Conservation (phyloP, 306 rosid species). For the Quercus parvula region DNA sequence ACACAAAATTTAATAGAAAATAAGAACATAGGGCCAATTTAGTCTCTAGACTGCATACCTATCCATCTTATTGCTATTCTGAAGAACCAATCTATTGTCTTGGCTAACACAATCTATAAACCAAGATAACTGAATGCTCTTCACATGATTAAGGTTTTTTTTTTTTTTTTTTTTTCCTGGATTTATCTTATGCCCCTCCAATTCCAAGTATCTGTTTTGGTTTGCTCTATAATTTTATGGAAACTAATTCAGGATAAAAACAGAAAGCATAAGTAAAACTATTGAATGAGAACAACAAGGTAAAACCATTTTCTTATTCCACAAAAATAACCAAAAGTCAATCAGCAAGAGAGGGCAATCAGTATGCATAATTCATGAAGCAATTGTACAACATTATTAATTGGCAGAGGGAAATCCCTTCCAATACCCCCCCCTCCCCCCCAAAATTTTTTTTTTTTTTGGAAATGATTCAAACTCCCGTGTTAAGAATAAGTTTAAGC, state of each 20-base stretch:
- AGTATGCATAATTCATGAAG: background rate
- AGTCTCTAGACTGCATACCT: background rate
- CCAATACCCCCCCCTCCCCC: background rate
- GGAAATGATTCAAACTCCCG: no score
- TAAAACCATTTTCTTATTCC: background rate
- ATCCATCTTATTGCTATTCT: background rate
- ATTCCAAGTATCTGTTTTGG: background rate
- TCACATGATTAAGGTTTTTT: background rate
- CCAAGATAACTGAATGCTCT: background rate
- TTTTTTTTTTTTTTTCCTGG: background rate
- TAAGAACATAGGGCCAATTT: background rate
- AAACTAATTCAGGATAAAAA: background rate
- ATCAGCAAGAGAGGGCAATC: background rate
- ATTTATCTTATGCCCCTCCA: background rate
- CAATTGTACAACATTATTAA: no score
- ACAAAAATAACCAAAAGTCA: background rate
- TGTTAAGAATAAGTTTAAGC: no score
- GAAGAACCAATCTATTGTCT: background rate
- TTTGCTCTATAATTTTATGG: background rate
- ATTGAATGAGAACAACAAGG: background rate
- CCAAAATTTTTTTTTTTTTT: no score
- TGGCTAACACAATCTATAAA: background rate
- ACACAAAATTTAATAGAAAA: background rate
- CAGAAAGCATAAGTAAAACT: background rate
- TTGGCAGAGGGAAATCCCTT: no score